Percentiles rank a stretch among this genome's conserved stretches.
phyloP scores from a whole-genome alignment of 768 basidiomycete genomes.

The Mycena metata region DNA sequence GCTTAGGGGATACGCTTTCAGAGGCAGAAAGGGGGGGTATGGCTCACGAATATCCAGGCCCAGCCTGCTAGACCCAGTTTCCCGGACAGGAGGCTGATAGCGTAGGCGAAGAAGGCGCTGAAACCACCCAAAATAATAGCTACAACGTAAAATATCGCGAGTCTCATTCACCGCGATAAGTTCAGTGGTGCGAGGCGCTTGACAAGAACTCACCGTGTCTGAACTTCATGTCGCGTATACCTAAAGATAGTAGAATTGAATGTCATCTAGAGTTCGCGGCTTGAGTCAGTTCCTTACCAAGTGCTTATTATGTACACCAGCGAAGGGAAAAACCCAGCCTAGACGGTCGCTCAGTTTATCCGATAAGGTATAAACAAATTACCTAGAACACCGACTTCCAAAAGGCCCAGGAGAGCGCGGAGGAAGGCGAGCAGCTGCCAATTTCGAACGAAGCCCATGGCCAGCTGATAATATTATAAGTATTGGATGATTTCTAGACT shows the following conservation, averaged over 20 bases:
- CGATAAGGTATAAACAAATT: neutral
- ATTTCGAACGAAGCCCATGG: slow-evolving; percentile 61
- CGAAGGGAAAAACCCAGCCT: slow-evolving; percentile 67
- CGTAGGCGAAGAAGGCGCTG: slow-evolving; percentile 63
- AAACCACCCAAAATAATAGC: slow-evolving; percentile 61
- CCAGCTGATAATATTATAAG: slow-evolving; percentile 45
- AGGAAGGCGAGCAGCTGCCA: slow-evolving; percentile 58
- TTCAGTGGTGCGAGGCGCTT: neutral
- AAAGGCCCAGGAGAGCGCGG: slow-evolving; percentile 56
- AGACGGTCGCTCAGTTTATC: neutral
- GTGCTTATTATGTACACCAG: slow-evolving; percentile 64
- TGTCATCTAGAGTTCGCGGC: neutral
- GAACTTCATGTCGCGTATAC: slow-evolving; percentile 67
- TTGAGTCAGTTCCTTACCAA: slow-evolving; percentile 51
- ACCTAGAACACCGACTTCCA: slow-evolving; percentile 56
- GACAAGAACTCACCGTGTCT: slow-evolving; percentile 54
- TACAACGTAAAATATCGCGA: slow-evolving; percentile 63
- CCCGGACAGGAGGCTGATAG: slow-evolving; percentile 57
- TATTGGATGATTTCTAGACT: neutral
- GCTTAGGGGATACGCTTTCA: neutral
- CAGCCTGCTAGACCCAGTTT: slow-evolving; percentile 59
- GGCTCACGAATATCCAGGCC: slow-evolving; percentile 67
- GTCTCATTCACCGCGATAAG: slow-evolving; percentile 50
- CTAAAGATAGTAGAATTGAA: slow-evolving; percentile 41
- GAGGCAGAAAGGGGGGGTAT: slow-evolving; percentile 7